Percentiles rank a stretch among this genome's conserved stretches.
Conservation (phyloP, 805 yeast species). For the Kuraishia hungarica region DNA sequence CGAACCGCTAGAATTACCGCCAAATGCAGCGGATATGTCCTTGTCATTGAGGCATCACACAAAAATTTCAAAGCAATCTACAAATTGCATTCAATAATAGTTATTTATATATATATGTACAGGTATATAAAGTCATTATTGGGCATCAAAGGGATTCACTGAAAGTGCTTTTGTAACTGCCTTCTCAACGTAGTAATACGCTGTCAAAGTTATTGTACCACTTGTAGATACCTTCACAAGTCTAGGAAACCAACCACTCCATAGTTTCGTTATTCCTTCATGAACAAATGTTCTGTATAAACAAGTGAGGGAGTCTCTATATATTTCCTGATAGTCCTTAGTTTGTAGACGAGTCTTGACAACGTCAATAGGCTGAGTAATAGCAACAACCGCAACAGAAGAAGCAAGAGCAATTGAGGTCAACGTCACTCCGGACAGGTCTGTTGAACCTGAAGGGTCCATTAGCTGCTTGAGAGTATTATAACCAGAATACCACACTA, state of each 20-base stretch:
- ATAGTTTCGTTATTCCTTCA: constrained; percentile 37
- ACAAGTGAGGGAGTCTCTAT: constrained; percentile 55
- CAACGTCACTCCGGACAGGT: constrained; percentile 26
- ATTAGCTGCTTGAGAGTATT: constrained; percentile 66
- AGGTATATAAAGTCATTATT: not conserved
- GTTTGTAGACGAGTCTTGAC: constrained; percentile 83
- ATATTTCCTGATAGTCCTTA: constrained; percentile 48
- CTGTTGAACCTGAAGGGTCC: constrained; percentile 37
- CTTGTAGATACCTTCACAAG: constrained; percentile 61
- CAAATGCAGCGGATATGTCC: not conserved
- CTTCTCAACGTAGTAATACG: constrained; percentile 51
- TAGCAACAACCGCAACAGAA: constrained; percentile 62
- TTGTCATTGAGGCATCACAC: not conserved
- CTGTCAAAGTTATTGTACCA: constrained; percentile 60
- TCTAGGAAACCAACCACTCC: constrained; percentile 60
- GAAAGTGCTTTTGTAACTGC: constrained; percentile 27
- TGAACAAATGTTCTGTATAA: constrained; percentile 37
- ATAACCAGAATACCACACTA: constrained; percentile 79
- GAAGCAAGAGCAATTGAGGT: constrained; percentile 49
- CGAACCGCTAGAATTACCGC: not conserved
- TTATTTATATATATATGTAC: not conserved
- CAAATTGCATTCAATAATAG: not conserved
- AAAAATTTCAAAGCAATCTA: not conserved
- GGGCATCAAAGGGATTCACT: constrained; percentile 25
- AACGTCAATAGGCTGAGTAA: constrained; percentile 86